Evolutionary conservation across 768 basidiomycete genomes (phyloP).

Genomic region (Mycena maculata): DNA sequence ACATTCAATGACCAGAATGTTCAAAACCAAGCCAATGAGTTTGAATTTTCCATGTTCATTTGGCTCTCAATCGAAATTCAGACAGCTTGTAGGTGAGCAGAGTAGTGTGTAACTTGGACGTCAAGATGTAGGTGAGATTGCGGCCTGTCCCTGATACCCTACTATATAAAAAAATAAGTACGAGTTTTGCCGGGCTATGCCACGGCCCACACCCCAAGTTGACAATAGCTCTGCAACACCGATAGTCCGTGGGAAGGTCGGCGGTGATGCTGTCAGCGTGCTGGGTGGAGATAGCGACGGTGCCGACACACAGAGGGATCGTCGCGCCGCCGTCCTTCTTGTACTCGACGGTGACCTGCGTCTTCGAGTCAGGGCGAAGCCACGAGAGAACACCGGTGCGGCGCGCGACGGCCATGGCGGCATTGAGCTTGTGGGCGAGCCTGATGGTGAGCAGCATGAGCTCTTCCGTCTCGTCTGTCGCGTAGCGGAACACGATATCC

Average conservation of each 20-base stretch:
- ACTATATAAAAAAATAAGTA: too few species aligned
- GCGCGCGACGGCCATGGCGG: slow-evolving; percentile 93
- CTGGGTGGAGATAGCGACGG: slow-evolving; percentile 96
- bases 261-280: slow-evolving; percentile 96
- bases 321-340: slow-evolving; percentile 97
- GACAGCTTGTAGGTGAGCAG: too few species aligned
- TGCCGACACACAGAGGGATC: slow-evolving; percentile 96
- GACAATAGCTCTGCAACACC: slow-evolving; percentile 99
- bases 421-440: slow-evolving; percentile 98
- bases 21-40: too few species aligned
- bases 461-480: slow-evolving; percentile 95
- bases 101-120: too few species aligned
- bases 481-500: slow-evolving; percentile 99
- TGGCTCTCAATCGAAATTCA: too few species aligned
- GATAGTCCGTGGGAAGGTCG: slow-evolving; percentile 92
- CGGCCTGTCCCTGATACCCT: too few species aligned
- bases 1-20: too few species aligned
- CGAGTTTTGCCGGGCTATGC: too few species aligned
- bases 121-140: too few species aligned
- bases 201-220: too few species aligned
- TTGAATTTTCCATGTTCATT: too few species aligned
- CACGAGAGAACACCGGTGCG: slow-evolving; percentile 85
- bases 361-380: slow-evolving; percentile 99
- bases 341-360: slow-evolving; percentile 99
- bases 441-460: slow-evolving; percentile 97